Base-by-base conservation (phyloP, 331 rosid genomes). In the Arachis monticola region DNA sequence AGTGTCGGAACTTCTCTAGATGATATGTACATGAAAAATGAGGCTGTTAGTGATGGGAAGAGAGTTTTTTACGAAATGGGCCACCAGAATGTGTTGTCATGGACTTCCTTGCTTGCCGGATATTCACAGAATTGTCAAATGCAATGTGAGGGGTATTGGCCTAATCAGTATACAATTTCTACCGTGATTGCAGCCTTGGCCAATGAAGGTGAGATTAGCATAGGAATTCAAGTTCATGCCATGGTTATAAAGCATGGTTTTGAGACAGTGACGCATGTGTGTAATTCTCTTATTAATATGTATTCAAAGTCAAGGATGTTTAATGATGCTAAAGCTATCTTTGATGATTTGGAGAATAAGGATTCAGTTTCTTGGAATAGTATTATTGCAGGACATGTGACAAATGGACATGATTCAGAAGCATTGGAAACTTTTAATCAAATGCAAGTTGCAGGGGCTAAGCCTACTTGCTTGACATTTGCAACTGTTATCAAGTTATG, bases 21-120 rank as follows among this genome's bases (percentile, higher is more conserved):
- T 55, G 92, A 88, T 64, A 87, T 91, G 94, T 88, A 91, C 74
- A 91, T 88, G 94, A 88, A 87, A 75, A 85, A 83, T 11, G 85
- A 66, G 70, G 60, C 11, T 64, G 73, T 87, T 10, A 60, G 64
- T 8, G 85, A 84, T 80, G 97, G 91, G 64, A 84, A 83, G 80
- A 85, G 78, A 69, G 92, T 73, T 76, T 91, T 91, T 83, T 88
- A 88, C 59, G 91, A 85, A 74, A 88, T 91, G 94, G 73, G 60
- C 60, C 81, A 74, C 57, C 85, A 76, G 62, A 87, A 85, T 88
- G 86, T 87, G 55, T 90, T 85, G 72, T 82, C 94, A 2, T 91
- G 97, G 97, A 91, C 88, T 22, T 88, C 94, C 5, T 65, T 91
- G 82, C 72, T 88, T 6, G 58, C 88, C 0, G 94, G 94, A 41